Conservation (phyloP, 2,329 filamentous ascomycete species). For the Xylaria sp. region DNA sequence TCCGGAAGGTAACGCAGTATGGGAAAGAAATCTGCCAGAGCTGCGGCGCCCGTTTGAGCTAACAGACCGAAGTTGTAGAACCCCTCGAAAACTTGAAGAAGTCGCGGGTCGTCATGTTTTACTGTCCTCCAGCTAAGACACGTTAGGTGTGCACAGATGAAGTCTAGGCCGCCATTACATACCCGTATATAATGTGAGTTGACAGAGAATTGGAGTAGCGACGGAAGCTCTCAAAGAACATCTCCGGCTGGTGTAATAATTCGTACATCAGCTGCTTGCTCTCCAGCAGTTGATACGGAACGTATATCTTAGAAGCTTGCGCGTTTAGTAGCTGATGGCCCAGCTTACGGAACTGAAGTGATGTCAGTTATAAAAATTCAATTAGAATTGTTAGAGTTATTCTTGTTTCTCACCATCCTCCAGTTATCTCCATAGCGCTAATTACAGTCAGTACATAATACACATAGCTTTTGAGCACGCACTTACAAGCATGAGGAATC, state of each 20-base stretch:
- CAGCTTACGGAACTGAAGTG: constrained; percentile 4
- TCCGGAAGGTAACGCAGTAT: constrained; percentile 3
- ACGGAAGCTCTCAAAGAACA: constrained; percentile 12
- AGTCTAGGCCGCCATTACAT: background rate
- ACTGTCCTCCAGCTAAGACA: background rate
- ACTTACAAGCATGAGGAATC: constrained; percentile 10
- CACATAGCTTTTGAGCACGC: no score
- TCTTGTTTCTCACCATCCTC: constrained; percentile 1
- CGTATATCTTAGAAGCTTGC: background rate
- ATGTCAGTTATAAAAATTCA: background rate
- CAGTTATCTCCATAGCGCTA: background rate
- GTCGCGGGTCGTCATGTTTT: constrained; percentile 6
- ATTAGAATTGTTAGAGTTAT: no score
- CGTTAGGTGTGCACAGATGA: background rate
- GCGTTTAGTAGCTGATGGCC: constrained; percentile 8
- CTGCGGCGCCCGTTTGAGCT: background rate
- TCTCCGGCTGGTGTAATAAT: background rate
- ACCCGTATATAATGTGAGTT: constrained; percentile 15
- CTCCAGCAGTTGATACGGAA: constrained; percentile 8
- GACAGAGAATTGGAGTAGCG: constrained; percentile 12
- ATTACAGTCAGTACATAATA: background rate
- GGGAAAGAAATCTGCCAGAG: constrained; percentile 8
- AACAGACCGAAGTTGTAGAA: constrained; percentile 7
- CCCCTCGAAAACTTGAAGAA: constrained; percentile 10
- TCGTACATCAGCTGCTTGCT: constrained; percentile 7